Base-by-base conservation (phyloP, 768 basidiomycete species). In the Mycena galopus region DNA sequence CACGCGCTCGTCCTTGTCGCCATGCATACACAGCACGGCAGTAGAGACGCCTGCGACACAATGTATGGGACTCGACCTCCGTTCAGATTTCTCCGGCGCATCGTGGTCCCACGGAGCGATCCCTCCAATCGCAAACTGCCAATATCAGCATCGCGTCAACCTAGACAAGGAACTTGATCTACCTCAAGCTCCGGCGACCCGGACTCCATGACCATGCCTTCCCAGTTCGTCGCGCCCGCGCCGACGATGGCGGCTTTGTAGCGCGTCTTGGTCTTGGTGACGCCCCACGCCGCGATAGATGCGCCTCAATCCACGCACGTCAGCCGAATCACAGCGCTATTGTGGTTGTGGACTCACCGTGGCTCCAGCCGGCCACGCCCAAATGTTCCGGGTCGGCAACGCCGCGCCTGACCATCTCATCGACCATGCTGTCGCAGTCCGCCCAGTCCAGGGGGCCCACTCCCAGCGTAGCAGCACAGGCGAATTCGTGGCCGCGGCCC, bases 1-100 rank as follows among this genome's bases (percentile, higher is more conserved):
- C 27, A 89, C 88, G 0, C 90, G 83, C 39, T 87, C 81, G 73
- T 91, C 90, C 66, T 82, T 84, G 57, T 86, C 85, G 0, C 90
- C 90, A 39, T 90, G 80, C 14, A 88, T 73, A 42, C 91, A 76
- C 23, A 89, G 78, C 19, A 89, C 85, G 0, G 89, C 88, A 4
- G 86, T 82, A 56, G 75, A 78, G 30, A 90, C 85, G 0, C 78
- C 79, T 23, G 82, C 78, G 10, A 89, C 81, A 58, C 73, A 75
- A 59, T 82, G 83, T 47, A 83, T 74, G 5, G 83, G 83, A 65
- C 80, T 81, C 1, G 76, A 73, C 66, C 78, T 80, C 42, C 81
- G 75, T 16, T 60, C 50, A 9, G 70, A 74, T 53, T 51, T 68
- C 39, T 71, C 67, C 19, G 50, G 65, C 14, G 25, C 68, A 69